Conservation (phyloP, 2,329 filamentous ascomycete genomes). For the Clarireedia hainanense region DNA sequence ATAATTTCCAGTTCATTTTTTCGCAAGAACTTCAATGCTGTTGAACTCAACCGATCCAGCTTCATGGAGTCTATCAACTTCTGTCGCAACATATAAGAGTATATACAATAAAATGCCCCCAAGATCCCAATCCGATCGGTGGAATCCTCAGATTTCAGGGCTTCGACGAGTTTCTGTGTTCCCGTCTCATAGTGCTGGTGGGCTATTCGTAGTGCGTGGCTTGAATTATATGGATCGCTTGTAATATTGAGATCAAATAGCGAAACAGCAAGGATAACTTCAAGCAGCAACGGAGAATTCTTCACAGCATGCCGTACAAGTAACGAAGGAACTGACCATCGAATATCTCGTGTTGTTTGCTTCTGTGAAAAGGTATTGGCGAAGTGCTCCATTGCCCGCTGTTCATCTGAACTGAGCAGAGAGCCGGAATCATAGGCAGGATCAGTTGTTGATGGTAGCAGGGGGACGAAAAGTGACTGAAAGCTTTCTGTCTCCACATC, state of each 20-base stretch:
- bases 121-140: constrained; percentile 5
- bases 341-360: constrained; percentile 10
- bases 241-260: constrained; percentile 2
- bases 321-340: constrained; percentile 17
- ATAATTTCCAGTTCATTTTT: background rate
- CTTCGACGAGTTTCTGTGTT: constrained; percentile 9
- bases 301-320: constrained; percentile 37
- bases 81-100: constrained; percentile 9
- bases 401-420: constrained; percentile 1
- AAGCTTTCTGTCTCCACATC: background rate
- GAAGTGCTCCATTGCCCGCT: constrained; percentile 6
- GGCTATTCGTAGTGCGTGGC: background rate
- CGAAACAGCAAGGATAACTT: constrained; percentile 6
- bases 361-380: constrained; percentile 8
- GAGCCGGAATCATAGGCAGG: background rate
- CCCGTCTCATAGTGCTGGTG: constrained; percentile 11
- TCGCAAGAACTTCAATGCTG: background rate
- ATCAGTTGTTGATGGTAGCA: background rate
- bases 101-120: constrained; percentile 10
- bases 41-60: constrained; percentile 10
- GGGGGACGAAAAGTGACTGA: background rate
- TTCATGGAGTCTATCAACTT: background rate
- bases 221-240: background rate
- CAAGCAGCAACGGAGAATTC: constrained; percentile 1
- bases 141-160: background rate